Evolutionary conservation across 2,329 filamentous ascomycete species (phyloP).

Genomic region (Anisogramma anomala): DNA sequence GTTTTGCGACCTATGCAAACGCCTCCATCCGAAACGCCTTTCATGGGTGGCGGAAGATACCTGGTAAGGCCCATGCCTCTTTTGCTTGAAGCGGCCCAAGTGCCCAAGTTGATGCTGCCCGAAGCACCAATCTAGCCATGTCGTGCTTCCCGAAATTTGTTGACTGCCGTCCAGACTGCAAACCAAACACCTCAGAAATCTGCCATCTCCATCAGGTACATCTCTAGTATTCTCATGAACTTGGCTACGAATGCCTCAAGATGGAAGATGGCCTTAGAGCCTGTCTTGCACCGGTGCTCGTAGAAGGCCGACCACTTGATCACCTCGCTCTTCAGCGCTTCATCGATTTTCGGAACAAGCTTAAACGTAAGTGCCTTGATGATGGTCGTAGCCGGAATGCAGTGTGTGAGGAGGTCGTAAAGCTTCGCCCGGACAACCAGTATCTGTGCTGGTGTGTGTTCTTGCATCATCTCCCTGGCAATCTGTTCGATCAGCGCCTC

Average conservation of each 20-base stretch:
- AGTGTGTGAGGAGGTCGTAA: constrained; percentile 95
- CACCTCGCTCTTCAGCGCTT: constrained; percentile 79
- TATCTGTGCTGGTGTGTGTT: constrained; percentile 83
- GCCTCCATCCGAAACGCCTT: constrained; percentile 8
- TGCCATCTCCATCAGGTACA: constrained; percentile 81
- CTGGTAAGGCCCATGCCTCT: too few species aligned
- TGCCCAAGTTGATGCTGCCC: too few species aligned
- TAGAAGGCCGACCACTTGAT: constrained; percentile 96
- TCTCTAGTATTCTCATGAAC: constrained; percentile 93
- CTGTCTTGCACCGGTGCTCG: constrained; percentile 85
- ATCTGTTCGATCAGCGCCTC: constrained; percentile 82
- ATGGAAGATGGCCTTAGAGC: constrained; percentile 95
- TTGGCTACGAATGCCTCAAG: constrained; percentile 97
- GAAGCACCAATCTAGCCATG: neutral
- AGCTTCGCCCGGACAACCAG: constrained; percentile 81
- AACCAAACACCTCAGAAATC: constrained; percentile 28
- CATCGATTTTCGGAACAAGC: constrained; percentile 75
- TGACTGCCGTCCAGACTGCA: neutral
- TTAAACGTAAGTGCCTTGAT: constrained; percentile 94
- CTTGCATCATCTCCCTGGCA: constrained; percentile 84
- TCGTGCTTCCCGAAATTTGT: neutral
- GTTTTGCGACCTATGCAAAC: neutral
- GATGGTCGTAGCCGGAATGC: constrained; percentile 89
- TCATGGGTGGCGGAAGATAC: neutral
- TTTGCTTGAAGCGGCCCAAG: too few species aligned